Percentiles rank a stretch among this genome's conserved stretches.
Evolutionary conservation across 163 green algal species (phyloP).

Genomic region (Trebouxiophyceae sp.): DNA sequence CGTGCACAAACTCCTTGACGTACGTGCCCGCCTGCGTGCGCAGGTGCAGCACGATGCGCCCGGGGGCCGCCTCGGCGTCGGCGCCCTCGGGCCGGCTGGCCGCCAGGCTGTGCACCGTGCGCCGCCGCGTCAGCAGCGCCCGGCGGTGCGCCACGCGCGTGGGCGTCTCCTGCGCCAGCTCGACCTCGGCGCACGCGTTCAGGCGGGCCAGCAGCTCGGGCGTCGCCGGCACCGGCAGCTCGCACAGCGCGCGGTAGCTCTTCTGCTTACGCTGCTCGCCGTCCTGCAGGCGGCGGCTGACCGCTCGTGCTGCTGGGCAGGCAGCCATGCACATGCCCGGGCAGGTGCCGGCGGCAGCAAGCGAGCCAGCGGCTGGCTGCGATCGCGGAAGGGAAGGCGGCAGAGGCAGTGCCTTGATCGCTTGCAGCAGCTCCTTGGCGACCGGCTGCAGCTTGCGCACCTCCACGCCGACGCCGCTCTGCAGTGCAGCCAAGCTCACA

Average conservation of each 20-base stretch:
- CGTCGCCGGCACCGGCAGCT: constrained; percentile 27
- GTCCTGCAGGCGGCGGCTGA: background rate
- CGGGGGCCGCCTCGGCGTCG: no score
- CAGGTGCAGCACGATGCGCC: no score
- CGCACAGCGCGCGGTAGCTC: constrained; percentile 65
- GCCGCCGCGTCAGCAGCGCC: constrained; percentile 35
- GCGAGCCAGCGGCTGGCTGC: no score
- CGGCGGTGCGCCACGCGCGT: constrained; percentile 62
- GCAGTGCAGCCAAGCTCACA: background rate
- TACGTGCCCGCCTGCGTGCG: constrained; percentile 71
- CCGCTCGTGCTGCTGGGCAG: no score
- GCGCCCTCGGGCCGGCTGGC: constrained; percentile 8
- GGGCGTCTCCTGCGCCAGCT: constrained; percentile 75
- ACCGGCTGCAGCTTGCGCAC: constrained; percentile 28
- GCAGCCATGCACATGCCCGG: no score
- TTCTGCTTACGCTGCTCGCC: constrained; percentile 61
- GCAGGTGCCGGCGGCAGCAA: no score
- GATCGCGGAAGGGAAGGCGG: no score
- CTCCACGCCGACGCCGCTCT: constrained; percentile 23
- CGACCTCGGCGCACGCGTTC: constrained; percentile 26
- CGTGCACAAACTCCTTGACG: constrained; percentile 82
- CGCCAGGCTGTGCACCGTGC: constrained; percentile 27
- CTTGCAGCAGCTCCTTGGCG: constrained; percentile 13
- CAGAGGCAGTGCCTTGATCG: constrained; percentile 24
- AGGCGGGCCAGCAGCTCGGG: constrained; percentile 34